phyloP scores from a whole-genome alignment of 2,329 filamentous ascomycete species.

The Botryosphaeria dothidea region DNA sequence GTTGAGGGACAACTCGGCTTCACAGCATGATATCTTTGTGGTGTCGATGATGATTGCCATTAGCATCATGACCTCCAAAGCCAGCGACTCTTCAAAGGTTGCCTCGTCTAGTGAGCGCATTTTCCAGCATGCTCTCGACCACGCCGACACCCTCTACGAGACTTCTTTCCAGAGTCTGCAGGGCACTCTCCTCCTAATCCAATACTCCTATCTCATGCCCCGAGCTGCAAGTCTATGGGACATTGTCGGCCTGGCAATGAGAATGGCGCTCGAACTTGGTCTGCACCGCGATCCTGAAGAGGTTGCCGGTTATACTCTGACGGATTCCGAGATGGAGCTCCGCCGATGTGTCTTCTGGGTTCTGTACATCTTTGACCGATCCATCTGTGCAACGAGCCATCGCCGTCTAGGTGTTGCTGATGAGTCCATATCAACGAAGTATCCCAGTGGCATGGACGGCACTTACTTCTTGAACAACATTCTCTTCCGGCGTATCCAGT shows the following conservation, averaged over 20 bases:
- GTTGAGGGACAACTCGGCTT: not conserved
- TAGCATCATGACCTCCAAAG: conserved; percentile 18
- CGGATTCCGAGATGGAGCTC: not conserved
- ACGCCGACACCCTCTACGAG: conserved; percentile 5
- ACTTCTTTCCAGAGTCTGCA: conserved; percentile 10
- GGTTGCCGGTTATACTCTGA: not conserved
- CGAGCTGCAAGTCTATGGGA: conserved; percentile 14
- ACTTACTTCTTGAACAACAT: conserved; percentile 18
- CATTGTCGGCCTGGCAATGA: conserved; percentile 6
- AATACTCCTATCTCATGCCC: conserved; percentile 19
- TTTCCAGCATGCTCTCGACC: conserved; percentile 13
- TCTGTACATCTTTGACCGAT: conserved; percentile 16
- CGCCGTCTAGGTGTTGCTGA: conserved; percentile 15
- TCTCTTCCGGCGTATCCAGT: conserved; percentile 14
- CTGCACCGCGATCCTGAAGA: conserved; percentile 17
- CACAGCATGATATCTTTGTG: conserved; percentile 7
- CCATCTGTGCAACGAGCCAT: conserved; percentile 17
- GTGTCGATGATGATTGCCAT: conserved; percentile 19
- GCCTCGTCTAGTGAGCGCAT: conserved; percentile 8
- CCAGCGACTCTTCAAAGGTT: conserved; percentile 16
- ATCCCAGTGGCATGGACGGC: conserved; percentile 7
- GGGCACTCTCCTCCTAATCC: conserved; percentile 1
- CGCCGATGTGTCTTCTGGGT: conserved; percentile 15
- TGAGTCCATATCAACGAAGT: conserved; percentile 19
- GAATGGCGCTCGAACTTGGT: conserved; percentile 18